Evolutionary conservation across 768 basidiomycete genomes (phyloP), one percentile per base, ranked within the genome.

Genomic region (Scleroderma citrinum): DNA sequence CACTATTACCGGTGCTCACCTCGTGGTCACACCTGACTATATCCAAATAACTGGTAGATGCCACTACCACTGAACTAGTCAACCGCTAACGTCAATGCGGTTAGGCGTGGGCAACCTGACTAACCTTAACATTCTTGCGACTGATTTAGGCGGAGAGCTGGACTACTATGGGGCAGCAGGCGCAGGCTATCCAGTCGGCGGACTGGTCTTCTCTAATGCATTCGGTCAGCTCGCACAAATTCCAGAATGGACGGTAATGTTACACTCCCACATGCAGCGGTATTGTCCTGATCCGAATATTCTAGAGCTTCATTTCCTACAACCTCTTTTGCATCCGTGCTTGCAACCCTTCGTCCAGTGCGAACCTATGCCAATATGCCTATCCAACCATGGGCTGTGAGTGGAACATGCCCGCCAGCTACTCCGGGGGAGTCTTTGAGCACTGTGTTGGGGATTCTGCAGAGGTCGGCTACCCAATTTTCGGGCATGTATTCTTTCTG

Each of bases 11-110:
- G 81, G 81, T 44, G 83, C 78, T 16, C 85, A 83, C 60, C 78
- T 87, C 61, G 73, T 87, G 5, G 72, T 78, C 53, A 87, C 87
- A 0, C 81, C 85, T n/a, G 82, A 83, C 62, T 89, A 81, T 62
- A 72, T 87, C 30, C 86, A 85, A 58, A 68, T 88, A 47, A 82
- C 80, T 34, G 89, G 84, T 71, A 46, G 32, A 61, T 51, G 13
- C 20, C 43, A 44, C 2, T 23, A 14, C 6, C 50, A 54, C 10
- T 56, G 55, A 20, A 34, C 64, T 6, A 56, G 62, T 23, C 55
- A 55, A 17, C 56, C 55, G 53, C 19, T 62, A 56, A 59, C 48
- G 19, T 20, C 24, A 36, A 39, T 46, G 70, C 70, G 57, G 74
- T n/a, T 71, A 78, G 82, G 85, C 39, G 66, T 75, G 44, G 85